These are phyloP conservation scores for Striga asiatica DNA, from an alignment of 257 asterid species.

Conservation along the genomic window DNA sequence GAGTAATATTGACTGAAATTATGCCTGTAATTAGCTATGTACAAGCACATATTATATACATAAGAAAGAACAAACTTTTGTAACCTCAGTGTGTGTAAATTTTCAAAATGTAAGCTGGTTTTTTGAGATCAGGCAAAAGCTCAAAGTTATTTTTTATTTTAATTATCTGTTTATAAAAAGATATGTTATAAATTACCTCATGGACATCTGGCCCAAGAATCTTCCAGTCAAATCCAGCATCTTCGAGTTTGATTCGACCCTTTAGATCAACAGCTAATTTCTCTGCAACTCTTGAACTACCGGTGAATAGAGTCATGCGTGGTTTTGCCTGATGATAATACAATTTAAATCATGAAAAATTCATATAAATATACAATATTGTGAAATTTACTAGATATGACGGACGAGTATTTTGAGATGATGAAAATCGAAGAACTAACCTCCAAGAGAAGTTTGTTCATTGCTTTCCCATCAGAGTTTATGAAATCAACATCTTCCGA, in stretches of 20 bases:
- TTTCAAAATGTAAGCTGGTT: too few relatives aligned
- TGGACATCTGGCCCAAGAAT: conserved; percentile 93
- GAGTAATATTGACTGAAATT: too few relatives aligned
- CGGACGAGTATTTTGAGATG: too few relatives aligned
- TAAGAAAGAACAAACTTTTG: too few relatives aligned
- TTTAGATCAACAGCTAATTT: conserved; percentile 71
- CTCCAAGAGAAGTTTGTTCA: conserved; percentile 85
- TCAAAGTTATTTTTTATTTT: too few relatives aligned
- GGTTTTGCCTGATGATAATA: conserved; percentile 62
- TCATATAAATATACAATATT: background rate
- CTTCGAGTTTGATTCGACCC: conserved; percentile 81
- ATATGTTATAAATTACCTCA: conserved; percentile 40
- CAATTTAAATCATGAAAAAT: background rate
- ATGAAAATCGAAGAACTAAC: too few relatives aligned
- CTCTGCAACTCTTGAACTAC: conserved; percentile 90
- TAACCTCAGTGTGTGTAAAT: too few relatives aligned
- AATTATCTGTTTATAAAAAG: too few relatives aligned
- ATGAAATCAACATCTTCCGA: conserved; percentile 76
- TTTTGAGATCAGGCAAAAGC: too few relatives aligned
- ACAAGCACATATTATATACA: too few relatives aligned
- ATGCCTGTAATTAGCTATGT: background rate
- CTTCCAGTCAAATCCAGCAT: conserved; percentile 99
- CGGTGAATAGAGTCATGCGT: conserved; percentile 95
- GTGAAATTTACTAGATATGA: background rate
- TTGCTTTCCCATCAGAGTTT: conserved; percentile 76